phyloP scores from a whole-genome alignment of 129 eudicot species.

The Logfia minima region DNA sequence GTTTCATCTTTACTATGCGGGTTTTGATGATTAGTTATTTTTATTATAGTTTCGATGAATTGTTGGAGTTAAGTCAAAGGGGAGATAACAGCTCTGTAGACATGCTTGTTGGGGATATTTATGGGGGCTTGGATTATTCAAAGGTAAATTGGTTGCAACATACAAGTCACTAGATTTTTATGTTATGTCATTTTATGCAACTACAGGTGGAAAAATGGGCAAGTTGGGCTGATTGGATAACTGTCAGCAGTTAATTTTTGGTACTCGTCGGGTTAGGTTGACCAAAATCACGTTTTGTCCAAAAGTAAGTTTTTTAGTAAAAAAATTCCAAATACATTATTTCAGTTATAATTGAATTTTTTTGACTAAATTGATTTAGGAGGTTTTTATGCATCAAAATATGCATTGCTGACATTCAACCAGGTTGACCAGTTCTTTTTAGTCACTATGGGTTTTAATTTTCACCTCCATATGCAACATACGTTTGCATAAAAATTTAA shows the following conservation, averaged over 20 bases:
- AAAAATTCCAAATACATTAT: background rate
- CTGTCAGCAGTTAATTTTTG: too few species aligned
- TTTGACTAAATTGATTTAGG: background rate
- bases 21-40: background rate
- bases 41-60: constrained; percentile 73
- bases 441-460: background rate
- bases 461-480: background rate
- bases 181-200: constrained; percentile 8
- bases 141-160: constrained; percentile 47
- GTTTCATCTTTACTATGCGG: background rate
- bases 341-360: background rate
- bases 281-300: background rate
- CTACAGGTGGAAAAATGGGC: background rate
- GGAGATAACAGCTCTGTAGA: constrained; percentile 91
- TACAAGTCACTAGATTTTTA: constrained; percentile 7
- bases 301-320: background rate
- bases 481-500: background rate
- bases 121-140: constrained; percentile 96
- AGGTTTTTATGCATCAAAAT: background rate
- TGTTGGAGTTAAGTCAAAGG: constrained; percentile 87
- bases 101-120: constrained; percentile 97
- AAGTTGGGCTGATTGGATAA: background rate
- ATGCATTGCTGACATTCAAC: background rate
- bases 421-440: background rate
- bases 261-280: background rate